Evolutionary conservation across 2,329 filamentous ascomycete genomes (phyloP), one percentile per base, ranked within the genome.

Genomic region (Neobulgaria alba): DNA sequence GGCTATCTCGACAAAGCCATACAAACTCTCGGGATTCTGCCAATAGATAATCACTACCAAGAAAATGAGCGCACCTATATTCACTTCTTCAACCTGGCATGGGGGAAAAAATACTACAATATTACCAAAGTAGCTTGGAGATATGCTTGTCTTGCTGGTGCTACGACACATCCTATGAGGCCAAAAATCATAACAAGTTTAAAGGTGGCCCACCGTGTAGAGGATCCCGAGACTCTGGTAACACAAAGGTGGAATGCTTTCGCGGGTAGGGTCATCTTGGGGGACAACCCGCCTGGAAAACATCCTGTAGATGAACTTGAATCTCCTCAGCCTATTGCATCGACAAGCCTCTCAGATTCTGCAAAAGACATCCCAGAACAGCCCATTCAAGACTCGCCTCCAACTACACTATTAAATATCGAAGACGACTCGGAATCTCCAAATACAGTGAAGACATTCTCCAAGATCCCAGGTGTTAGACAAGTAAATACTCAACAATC

Each of bases 121-220:
- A 51, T 65, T 9, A 64, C 62, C 37, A 63, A 63, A 9, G 65
- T 70, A 7, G 45, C 71, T 4, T 72, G 68, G 68, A 57, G 58
- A 45, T 68, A 68, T 53, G 64, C 67, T 4, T 70, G 67, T 46
- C 56, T 69, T 41, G 38, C 58, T 12, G 55, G 54, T 7, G 30
- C 34, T 9, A 61, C 62, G 9, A 63, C 54, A 12, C 38, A 15
- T 14, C 12, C 16, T 10, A 48, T 51, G 47, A 42, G 52, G 35
- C 12, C 32, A 3, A 44, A 29, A 21, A 40, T 55, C 10, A 21
- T 23, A 8, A 5, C 33, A 18, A 55, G 48, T 29, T 32, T 53
- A 18, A 33, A 33, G 18, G 19, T 38, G 8, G 36, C 31, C 2
- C 26, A 31, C 10, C 20, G 12, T 10, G 17, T 3, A 4, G 9